Evolutionary conservation across 164 flowering plant genomes (phyloP).

Genomic region (Vitis cinerea): DNA sequence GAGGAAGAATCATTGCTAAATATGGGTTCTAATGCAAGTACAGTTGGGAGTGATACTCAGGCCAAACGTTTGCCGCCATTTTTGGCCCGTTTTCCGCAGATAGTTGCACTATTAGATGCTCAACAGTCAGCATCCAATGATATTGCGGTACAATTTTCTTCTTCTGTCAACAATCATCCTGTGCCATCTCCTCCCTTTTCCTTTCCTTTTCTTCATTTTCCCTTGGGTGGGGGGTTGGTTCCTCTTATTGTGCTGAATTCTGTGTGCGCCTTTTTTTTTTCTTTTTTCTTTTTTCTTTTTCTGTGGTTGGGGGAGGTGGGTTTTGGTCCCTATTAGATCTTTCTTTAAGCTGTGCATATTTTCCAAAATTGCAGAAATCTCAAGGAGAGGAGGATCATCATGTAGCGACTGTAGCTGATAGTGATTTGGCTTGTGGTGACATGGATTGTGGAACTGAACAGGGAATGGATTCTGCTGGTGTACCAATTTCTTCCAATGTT

Average conservation of each 20-base stretch:
- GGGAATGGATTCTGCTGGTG: constrained; percentile 18
- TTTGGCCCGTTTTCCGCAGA: constrained; percentile 42
- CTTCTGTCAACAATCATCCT: background rate
- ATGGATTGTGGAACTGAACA: constrained; percentile 22
- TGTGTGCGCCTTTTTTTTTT: background rate
- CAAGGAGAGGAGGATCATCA: constrained; percentile 30
- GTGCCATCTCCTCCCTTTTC: background rate
- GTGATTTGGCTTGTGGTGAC: constrained; percentile 19
- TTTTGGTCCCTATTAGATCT: background rate
- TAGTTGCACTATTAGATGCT: constrained; percentile 35
- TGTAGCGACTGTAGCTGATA: constrained; percentile 16
- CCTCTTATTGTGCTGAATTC: background rate
- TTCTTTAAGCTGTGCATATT: constrained; percentile 5
- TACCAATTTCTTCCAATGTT: constrained; percentile 28
- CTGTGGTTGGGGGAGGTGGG: background rate
- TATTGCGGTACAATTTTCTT: constrained; percentile 26
- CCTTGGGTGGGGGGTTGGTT: background rate
- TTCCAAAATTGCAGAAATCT: constrained; percentile 33
- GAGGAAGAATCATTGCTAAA: constrained; percentile 40
- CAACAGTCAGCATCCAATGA: constrained; percentile 31
- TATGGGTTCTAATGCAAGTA: constrained; percentile 11
- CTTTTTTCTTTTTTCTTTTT: background rate
- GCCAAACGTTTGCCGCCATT: constrained; percentile 48
- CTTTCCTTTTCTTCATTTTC: background rate
- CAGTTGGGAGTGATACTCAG: constrained; percentile 34